A percentile compares a stretch with the other conserved stretches of the same genome.
These are phyloP conservation scores for Endocalyx cinctus DNA, from an alignment of 2,329 filamentous ascomycete genomes.

Conservation along the genomic window DNA sequence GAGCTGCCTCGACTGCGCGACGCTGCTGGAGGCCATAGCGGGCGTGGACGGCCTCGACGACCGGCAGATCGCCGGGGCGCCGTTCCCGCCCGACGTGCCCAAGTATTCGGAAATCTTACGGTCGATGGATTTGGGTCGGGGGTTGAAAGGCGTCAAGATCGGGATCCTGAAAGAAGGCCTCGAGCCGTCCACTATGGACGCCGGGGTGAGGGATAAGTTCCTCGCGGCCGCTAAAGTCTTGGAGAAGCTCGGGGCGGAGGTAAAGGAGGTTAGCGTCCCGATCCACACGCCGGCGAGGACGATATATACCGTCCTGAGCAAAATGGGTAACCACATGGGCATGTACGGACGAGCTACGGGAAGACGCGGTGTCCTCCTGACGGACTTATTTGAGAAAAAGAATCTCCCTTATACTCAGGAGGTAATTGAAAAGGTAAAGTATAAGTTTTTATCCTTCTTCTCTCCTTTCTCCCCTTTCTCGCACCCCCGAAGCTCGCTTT, in stretches of 20 bases:
- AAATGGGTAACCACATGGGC: conserved; percentile 26
- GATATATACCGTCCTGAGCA: conserved; percentile 19
- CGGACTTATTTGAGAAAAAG: conserved; percentile 31
- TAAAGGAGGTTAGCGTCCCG: conserved; percentile 48
- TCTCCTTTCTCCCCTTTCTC: too few relatives aligned
- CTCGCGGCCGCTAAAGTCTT: conserved; percentile 37
- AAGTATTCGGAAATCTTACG: conserved; percentile 10
- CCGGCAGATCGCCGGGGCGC: conserved; percentile 29
- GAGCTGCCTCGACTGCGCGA: conserved; percentile 34
- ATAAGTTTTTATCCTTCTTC: too few relatives aligned
- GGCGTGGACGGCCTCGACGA: conserved; percentile 46
- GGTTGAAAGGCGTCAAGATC: conserved; percentile 32
- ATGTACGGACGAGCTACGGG: conserved; percentile 24
- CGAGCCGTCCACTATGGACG: conserved; percentile 31
- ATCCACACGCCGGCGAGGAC: conserved; percentile 33
- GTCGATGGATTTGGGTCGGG: conserved; percentile 3
- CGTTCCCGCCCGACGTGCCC: conserved; percentile 23
- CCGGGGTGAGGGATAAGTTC: conserved; percentile 36
- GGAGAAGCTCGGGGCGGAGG: conserved; percentile 39
- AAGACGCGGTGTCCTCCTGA: conserved; percentile 28
- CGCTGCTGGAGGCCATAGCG: conserved; percentile 39
- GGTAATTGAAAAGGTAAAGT: neutral
- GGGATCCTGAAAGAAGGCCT: conserved; percentile 43
- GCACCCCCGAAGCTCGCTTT: too few relatives aligned
- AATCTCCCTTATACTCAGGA: conserved; percentile 23